phyloP scores from a whole-genome alignment of 768 basidiomycete species.

The Agaricus bisporus region DNA sequence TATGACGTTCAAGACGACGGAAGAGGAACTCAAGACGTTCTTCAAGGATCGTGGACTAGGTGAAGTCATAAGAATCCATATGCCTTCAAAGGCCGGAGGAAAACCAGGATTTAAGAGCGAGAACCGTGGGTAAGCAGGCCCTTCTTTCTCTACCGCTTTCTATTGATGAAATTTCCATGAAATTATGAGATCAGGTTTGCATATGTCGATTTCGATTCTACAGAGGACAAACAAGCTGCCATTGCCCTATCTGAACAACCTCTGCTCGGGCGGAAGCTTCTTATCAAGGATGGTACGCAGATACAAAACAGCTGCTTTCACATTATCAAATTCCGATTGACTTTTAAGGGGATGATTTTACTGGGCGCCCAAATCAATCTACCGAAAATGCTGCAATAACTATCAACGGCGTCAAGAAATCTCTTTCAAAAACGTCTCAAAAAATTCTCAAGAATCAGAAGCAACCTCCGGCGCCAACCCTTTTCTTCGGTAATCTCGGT shows the following conservation, averaged over 20 bases:
- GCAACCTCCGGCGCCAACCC: slow-evolving; percentile 75
- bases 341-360: slow-evolving; percentile 55
- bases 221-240: slow-evolving; percentile 68
- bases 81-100: slow-evolving; percentile 68
- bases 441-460: slow-evolving; percentile 76
- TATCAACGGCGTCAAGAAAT: slow-evolving; percentile 26
- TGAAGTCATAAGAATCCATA: slow-evolving; percentile 74
- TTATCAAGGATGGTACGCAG: slow-evolving; percentile 85
- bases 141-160: slow-evolving; percentile 14
- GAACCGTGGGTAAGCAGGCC: slow-evolving; percentile 67
- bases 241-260: slow-evolving; percentile 77
- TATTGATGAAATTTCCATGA: not conserved
- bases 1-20: slow-evolving; percentile 82
- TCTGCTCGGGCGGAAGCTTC: slow-evolving; percentile 77
- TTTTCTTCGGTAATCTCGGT: slow-evolving; percentile 91
- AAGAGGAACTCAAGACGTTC: slow-evolving; percentile 61
- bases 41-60: slow-evolving; percentile 55
- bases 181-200: slow-evolving; percentile 61
- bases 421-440: slow-evolving; percentile 63
- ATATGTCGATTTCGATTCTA: slow-evolving; percentile 87
- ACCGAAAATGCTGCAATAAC: slow-evolving; percentile 27
- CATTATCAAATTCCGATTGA: not conserved
- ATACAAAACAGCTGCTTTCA: not conserved
- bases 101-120: slow-evolving; percentile 48
- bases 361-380: slow-evolving; percentile 54